A percentile compares a stretch with the other conserved stretches of the same genome.
phyloP scores from a whole-genome alignment of 1,139 yeast genomes.

The Suhomyces maxii region DNA sequence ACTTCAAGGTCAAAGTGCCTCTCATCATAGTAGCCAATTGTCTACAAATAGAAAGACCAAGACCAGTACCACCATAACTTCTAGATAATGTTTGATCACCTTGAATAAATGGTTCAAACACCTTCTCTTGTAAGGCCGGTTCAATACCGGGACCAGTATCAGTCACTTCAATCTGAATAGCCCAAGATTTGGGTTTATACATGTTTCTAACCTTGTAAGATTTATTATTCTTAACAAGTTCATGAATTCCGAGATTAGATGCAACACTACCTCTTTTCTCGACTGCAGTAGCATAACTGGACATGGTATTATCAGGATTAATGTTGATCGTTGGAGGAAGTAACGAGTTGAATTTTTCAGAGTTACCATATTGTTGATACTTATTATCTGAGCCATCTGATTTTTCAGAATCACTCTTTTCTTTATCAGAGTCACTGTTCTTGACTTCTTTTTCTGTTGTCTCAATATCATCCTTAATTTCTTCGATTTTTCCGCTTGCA shows the following conservation, averaged over 20 bases:
- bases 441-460: background rate
- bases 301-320: background rate
- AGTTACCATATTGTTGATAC: too few relatives aligned
- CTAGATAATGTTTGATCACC: slow-evolving; percentile 93
- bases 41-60: slow-evolving; percentile 89
- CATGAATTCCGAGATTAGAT: slow-evolving; percentile 5
- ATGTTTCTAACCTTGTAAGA: slow-evolving; percentile 38
- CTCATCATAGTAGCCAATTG: slow-evolving; percentile 89
- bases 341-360: background rate
- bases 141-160: slow-evolving; percentile 96
- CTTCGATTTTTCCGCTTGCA: background rate
- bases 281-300: background rate
- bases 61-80: slow-evolving; percentile 93
- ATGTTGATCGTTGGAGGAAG: background rate
- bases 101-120: slow-evolving; percentile 94
- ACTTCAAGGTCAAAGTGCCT: slow-evolving; percentile 72
- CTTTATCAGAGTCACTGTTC: background rate
- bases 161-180: slow-evolving; percentile 69
- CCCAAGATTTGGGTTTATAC: slow-evolving; percentile 52
- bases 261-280: slow-evolving; percentile 2
- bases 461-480: background rate
- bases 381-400: background rate
- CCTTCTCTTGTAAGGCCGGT: slow-evolving; percentile 72
- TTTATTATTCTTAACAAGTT: slow-evolving; percentile 33
- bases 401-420: background rate